Evolutionary conservation across 2,329 filamentous ascomycete species (phyloP), one percentile per base, ranked within the genome.

Genomic region (Cadophora malorum): DNA sequence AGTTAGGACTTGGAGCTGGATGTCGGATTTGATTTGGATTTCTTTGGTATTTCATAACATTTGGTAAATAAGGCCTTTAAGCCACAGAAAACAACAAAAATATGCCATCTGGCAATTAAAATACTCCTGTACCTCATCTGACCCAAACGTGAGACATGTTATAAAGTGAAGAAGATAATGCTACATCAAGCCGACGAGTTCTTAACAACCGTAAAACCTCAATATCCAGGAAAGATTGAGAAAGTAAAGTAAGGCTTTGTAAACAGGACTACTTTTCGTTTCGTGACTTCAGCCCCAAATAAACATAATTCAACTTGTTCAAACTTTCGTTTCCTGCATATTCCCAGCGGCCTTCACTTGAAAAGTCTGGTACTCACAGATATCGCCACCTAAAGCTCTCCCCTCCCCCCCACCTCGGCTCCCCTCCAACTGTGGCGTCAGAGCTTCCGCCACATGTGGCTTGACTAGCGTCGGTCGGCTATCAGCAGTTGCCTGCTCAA

Each of bases 101-200:
- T 69, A 70, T 65, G 72, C 72, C 74, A 71, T 64, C 49, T 61
- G 71, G 72, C 69, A 72, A 74, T 69, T 59, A 63, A 66, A 68
- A 70, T 53, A 64, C 38, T 28, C 5, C 50, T 45, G 5, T 31
- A 1, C 45, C 31, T 56, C 16, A 23, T 41, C 1, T 23, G 45
- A 49, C 3, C 5, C 45, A n/a, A 21, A 21, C 19, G n/a, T 49
- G 45, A 49, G 6, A 49, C 6, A 19, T 21, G n/a, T 21, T 19
- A 49, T 21, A 45, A 45, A 3, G 14, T 45, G 16, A 19, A 3
- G 41, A 16, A 16, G 12, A 45, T 45, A 45, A 16, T 16, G 16
- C 3, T 10, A 19, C 4, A 45, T 14, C 16, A 16, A 45, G 41
- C 12, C 12, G 16, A 14, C 16, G 16, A 45, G 16, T 16, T 45